A percentile compares a stretch with the other conserved stretches of the same genome.
Conservation (phyloP, 192 early-diverging fungal species). For the Linnemannia hyalina region DNA sequence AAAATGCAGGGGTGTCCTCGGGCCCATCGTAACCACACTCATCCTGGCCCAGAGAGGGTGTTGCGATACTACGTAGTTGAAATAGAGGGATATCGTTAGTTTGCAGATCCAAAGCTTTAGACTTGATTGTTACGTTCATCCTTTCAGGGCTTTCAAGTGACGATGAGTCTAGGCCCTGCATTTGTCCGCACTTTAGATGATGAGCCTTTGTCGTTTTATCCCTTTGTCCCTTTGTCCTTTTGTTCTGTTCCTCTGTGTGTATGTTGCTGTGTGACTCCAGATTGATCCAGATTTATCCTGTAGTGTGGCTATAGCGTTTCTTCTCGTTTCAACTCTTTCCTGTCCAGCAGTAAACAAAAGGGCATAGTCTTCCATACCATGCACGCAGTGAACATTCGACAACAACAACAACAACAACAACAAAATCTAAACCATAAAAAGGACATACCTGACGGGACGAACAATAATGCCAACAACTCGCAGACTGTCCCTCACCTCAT, state of each 20-base stretch:
- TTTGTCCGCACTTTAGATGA: neutral
- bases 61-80: constrained; percentile 30
- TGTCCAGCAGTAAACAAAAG: neutral
- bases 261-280: neutral
- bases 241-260: no score
- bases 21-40: constrained; percentile 25
- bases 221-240: no score
- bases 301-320: neutral
- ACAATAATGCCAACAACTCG: constrained; percentile 95
- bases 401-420: neutral
- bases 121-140: neutral
- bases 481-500: constrained; percentile 66
- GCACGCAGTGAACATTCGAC: neutral
- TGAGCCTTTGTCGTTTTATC: no score
- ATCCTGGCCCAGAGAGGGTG: constrained; percentile 7
- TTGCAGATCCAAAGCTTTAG: neutral
- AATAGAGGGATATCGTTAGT: neutral
- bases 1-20: constrained; percentile 18
- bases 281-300: neutral
- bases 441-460: constrained; percentile 69
- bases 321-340: neutral
- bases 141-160: no score
- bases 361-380: neutral
- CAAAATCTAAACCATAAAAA: neutral
- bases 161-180: neutral